Percentiles rank a stretch among this genome's conserved stretches.
These are phyloP conservation scores for Globisporangium polare DNA, from an alignment of 352 stramenopile genomes.

Conservation along the genomic window DNA sequence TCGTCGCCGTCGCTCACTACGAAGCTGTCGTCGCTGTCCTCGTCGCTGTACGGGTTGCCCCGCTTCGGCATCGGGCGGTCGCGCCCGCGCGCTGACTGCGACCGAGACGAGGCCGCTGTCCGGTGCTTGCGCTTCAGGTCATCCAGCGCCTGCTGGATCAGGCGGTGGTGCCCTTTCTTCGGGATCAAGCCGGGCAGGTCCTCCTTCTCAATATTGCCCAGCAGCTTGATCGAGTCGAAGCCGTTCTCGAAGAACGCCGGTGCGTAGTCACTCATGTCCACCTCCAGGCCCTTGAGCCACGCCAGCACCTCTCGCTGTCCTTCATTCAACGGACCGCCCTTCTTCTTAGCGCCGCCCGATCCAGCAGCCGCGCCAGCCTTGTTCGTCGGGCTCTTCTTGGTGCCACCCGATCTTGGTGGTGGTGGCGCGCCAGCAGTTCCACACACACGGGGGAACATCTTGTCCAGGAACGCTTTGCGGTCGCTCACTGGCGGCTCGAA, in stretches of 20 bases:
- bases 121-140: conserved; percentile 72
- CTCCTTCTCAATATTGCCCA: conserved; percentile 67
- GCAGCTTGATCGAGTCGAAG: conserved; percentile 84
- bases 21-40: conserved; percentile 88
- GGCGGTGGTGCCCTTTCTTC: conserved; percentile 80
- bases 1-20: conserved; percentile 77
- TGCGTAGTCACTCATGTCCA: conserved; percentile 86
- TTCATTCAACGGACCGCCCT: conserved; percentile 48
- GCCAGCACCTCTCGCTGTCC: conserved; percentile 75
- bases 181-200: conserved; percentile 72
- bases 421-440: conserved; percentile 28
- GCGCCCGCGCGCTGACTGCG: conserved; percentile 25
- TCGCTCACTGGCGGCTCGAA: conserved; percentile 22
- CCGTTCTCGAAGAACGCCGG: conserved; percentile 84
- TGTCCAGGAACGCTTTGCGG: conserved; percentile 70
- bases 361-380: neutral
- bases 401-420: conserved; percentile 20
- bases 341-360: conserved; percentile 31
- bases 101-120: conserved; percentile 39
- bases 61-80: conserved; percentile 22
- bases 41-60: conserved; percentile 68
- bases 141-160: conserved; percentile 75
- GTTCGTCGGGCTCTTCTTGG: conserved; percentile 28
- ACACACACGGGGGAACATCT: conserved; percentile 79
- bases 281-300: conserved; percentile 66